Base-by-base conservation (phyloP, 768 basidiomycete genomes). In the Lentinula lateritia region DNA sequence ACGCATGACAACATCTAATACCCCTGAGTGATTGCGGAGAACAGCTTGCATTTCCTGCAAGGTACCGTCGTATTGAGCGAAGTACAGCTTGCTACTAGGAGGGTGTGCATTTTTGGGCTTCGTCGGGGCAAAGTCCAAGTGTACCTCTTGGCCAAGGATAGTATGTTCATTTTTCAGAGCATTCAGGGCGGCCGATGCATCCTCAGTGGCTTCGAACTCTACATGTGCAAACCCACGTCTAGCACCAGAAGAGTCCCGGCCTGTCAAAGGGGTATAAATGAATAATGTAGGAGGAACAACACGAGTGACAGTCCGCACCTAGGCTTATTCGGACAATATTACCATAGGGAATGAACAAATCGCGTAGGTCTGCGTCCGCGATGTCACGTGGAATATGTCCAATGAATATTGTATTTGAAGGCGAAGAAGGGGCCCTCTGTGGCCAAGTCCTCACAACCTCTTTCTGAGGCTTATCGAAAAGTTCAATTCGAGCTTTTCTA, bases 391-490 rank as follows among this genome's bases (percentile, higher is more conserved):
- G 59, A 10, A 60, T 18, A n/a, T 16, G 16, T 1, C 59, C 59
- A 16, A 60, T 39, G 18, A 35, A 60, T n/a, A 60, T 28, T 2
- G 59, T 52, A 9, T 32, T 43, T 16, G 59, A 38, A 41, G 50
- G 50, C 13, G 48, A 18, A 7, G n/a, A 45, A 12, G 8, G 18
- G 10, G 6, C 1, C 20, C 18, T 50, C 5, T 28, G 16, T 50
- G 20, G 34, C 41, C 39, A 7, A 23, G 16, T 12, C 20, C n/a
- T 34, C 28, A 48, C 58, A 13, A 38, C 45, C 20, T 60, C 32
- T 2, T 48, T 36, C n/a, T 60, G 59, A 32, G 59, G 50, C 36
- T 50, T 48, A 12, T 60, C 39, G 20, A 60, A 41, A 10, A 60
- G 13, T 34, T 38, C 48, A 20, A 52, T 16, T 43, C 48, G 34